These are phyloP conservation scores for Diaporthe vexans DNA, from an alignment of 2,329 filamentous ascomycete genomes.

Conservation along the genomic window DNA sequence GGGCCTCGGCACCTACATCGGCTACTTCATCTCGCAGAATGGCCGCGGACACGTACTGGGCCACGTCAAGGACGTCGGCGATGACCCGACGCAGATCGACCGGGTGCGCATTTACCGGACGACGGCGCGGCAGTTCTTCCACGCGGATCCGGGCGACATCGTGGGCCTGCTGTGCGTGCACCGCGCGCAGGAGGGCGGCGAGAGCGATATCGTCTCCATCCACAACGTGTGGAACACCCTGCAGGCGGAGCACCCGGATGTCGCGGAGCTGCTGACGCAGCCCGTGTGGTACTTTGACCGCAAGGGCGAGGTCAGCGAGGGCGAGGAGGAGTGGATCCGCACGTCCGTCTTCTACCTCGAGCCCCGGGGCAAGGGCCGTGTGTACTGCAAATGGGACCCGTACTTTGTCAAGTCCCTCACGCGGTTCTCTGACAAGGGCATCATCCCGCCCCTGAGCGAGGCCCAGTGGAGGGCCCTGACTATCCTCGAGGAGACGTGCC, in stretches of 20 bases:
- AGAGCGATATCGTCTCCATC: slow-evolving; percentile 83
- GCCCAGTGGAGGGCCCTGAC: slow-evolving; percentile 77
- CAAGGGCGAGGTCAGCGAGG: slow-evolving; percentile 84
- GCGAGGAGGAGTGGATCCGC: slow-evolving; percentile 81
- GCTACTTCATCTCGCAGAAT: slow-evolving; percentile 92
- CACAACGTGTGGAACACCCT: slow-evolving; percentile 88
- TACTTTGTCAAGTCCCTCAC: slow-evolving; percentile 85
- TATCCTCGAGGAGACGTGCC: slow-evolving; percentile 82
- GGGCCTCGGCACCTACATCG: slow-evolving; percentile 87
- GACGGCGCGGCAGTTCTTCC: slow-evolving; percentile 87
- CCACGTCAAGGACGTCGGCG: slow-evolving; percentile 90
- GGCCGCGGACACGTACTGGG: slow-evolving; percentile 87
- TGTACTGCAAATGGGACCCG: slow-evolving; percentile 91
- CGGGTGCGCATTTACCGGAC: slow-evolving; percentile 92
- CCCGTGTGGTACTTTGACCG: slow-evolving; percentile 95
- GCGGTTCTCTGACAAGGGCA: slow-evolving; percentile 77
- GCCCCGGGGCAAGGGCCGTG: slow-evolving; percentile 72
- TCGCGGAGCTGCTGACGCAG: slow-evolving; percentile 79
- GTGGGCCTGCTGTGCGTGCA: slow-evolving; percentile 88
- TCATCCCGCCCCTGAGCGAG: slow-evolving; percentile 76
- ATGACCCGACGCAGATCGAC: slow-evolving; percentile 85
- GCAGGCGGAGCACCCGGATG: slow-evolving; percentile 81
- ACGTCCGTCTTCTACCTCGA: slow-evolving; percentile 84
- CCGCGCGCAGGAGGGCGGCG: slow-evolving; percentile 83
- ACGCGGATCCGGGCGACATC: slow-evolving; percentile 85